Evolutionary conservation across 2,329 filamentous ascomycete genomes (phyloP), one percentile per base, ranked within the genome.

Genomic region (Penicillium sp.): DNA sequence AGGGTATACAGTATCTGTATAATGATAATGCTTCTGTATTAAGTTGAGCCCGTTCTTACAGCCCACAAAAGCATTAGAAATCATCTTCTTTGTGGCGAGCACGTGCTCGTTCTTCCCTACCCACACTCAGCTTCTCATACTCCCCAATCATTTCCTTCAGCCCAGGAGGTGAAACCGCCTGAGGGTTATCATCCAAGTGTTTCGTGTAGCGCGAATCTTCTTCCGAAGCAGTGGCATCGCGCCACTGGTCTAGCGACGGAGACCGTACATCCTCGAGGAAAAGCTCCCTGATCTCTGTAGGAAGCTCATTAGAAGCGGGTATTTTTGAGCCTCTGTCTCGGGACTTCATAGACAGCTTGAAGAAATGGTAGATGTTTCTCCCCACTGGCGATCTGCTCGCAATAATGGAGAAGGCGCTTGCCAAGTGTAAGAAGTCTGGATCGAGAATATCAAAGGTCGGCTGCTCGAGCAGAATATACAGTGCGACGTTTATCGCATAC

Each of bases 41-140:
- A 7, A 34, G 14, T 34, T 18, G 31, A 16, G 14, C 18, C 4
- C 8, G 7, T 14, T 11, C 14, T 35, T 9, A 7, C 9, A 11
- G 14, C 14, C 22, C 5, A 38, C 1, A 9, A 13, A 28, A 16
- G n/a, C 13, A 5, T 14, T 6, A 39, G n/a, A 39, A 39, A 2
- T 39, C 37, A 16, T 16, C 25, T 6, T 14, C 37, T 9, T 29
- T 39, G 3, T 3, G 2, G 11, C 16, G 4, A 28, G 13, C 25
- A 39, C 10, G 37, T 7, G 19, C 2, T 72, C 63, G 16, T 78
- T 37, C 78, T 52, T 72, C 60, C 44, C 71, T 76, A 53, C 67
- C 74, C n/a, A 81, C 66, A 3, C 41, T 44, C 11, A 44, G 33
- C 25, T 44, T 44, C 41, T 44, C 41, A 30, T 44, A 44, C 14